These are phyloP conservation scores for Handroanthus guayacan DNA, from an alignment of 257 asterid genomes.

Conservation along the genomic window DNA sequence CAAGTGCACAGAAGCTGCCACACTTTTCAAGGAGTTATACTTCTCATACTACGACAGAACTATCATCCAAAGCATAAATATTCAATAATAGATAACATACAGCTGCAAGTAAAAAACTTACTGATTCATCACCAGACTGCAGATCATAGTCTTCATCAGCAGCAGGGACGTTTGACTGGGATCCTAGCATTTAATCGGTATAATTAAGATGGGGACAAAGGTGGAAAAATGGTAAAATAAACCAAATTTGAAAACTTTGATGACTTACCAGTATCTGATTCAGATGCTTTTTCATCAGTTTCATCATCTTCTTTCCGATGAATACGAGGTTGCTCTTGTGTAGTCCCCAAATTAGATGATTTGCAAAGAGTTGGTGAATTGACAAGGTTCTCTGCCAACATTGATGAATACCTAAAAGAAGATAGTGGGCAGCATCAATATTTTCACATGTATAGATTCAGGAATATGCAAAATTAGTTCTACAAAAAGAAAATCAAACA, in stretches of 20 bases:
- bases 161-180: conserved; percentile 69
- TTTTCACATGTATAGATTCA: conserved; percentile 22
- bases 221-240: conserved; percentile 30
- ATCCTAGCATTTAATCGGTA: conserved; percentile 58
- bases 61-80: not conserved
- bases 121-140: conserved; percentile 75
- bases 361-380: conserved; percentile 59
- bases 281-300: conserved; percentile 43
- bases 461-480: conserved; percentile 15
- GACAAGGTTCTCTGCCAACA: conserved; percentile 98
- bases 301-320: conserved; percentile 49
- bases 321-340: conserved; percentile 52
- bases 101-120: conserved; percentile 49
- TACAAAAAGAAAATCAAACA: conserved; percentile 19
- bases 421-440: conserved; percentile 27
- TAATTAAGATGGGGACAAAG: conserved; percentile 41
- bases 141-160: conserved; percentile 77
- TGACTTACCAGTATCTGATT: conserved; percentile 59
- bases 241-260: conserved; percentile 14
- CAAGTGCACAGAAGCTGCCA: not conserved
- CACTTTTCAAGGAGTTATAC: conserved; percentile 19
- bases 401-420: conserved; percentile 83
- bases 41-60: conserved; percentile 13
- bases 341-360: conserved; percentile 44
- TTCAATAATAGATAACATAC: conserved; percentile 26